Evolutionary conservation across 1,139 yeast species (phyloP), one percentile per base, ranked within the genome.

Genomic region (Wickerhamomyces sp.): DNA sequence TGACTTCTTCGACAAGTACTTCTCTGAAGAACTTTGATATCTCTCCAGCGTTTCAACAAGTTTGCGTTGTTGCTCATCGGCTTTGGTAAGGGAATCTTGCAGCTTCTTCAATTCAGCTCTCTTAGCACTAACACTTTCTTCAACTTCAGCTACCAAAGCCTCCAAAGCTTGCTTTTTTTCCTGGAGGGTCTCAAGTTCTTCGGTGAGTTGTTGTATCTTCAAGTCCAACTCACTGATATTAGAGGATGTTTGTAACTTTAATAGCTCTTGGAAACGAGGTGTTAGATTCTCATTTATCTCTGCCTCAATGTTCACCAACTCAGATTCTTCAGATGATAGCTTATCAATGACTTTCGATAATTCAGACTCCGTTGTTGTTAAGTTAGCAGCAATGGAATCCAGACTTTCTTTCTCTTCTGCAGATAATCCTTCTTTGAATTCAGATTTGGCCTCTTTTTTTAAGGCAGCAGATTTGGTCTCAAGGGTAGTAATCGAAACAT

Each of bases 1-100:
- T 1, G 87, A 72, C 55, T 84, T 85, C 58, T 79, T 84, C 34
- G 85, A 76, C 55, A 87, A 69, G 13, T 73, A 73, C 51, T 76
- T 81, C 57, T 88, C 95, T 1, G 84, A 75, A n/a, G 64, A 67
- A 53, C 83, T 85, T 46, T 84, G 81, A 47, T 74, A 78, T 43
- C 73, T 75, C 47, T 85, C 91, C 43, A 87, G 66, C 47, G 76
- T 76, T 47, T 74, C 76, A 39, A 84, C 65, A 2, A 81, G 62
- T 13, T 68, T 60, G 4, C 76, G 64, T 57, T 86, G 94, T 43
- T 75, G 77, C 7, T 77, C 75, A 55, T 82, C 79, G 7, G 84
- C 70, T 45, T 73, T 72, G 33, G 70, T 69, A 45, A 82, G 62
- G 6, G 69, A 58, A 1, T 64, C 64, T 54, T 77, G 75, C 44